These are phyloP conservation scores for Brachypodium distachyon DNA, from an alignment of 202 grass and related monocot genomes.

Conservation along the genomic window DNA sequence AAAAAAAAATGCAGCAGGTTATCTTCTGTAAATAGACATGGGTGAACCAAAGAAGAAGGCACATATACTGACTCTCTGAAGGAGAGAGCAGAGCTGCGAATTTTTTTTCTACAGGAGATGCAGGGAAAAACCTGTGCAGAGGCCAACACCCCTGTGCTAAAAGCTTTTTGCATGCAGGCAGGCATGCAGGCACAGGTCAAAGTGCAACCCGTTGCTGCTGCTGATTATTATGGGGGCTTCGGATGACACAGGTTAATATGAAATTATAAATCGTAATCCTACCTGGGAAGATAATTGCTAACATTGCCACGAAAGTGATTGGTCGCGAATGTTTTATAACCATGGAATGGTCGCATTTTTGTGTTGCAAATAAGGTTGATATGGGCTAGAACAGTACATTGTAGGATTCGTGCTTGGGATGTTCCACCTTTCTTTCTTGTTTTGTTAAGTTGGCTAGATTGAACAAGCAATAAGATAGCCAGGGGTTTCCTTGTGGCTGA, in stretches of 20 bases:
- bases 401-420: not conserved
- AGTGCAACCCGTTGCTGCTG: not conserved
- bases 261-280: slow-evolving; percentile 6
- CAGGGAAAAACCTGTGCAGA: not conserved
- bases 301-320: not conserved
- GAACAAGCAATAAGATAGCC: not conserved
- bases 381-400: slow-evolving; percentile 1
- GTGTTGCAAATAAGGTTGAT: not conserved
- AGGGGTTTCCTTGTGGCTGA: not conserved
- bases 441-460: not conserved
- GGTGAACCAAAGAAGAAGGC: not conserved
- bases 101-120: not conserved
- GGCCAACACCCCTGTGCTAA: not conserved
- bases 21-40: slow-evolving; percentile 21
- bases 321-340: not conserved
- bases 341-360: not conserved
- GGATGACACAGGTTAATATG: not conserved
- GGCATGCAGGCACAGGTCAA: not conserved
- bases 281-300: not conserved
- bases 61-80: not conserved
- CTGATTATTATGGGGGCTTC: not conserved
- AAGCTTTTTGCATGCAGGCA: not conserved
- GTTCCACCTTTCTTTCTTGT: not conserved
- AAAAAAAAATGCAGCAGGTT: not conserved
- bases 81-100: not conserved